Conservation (phyloP, 306 rosid species). For the Quillaja saponaria region DNA sequence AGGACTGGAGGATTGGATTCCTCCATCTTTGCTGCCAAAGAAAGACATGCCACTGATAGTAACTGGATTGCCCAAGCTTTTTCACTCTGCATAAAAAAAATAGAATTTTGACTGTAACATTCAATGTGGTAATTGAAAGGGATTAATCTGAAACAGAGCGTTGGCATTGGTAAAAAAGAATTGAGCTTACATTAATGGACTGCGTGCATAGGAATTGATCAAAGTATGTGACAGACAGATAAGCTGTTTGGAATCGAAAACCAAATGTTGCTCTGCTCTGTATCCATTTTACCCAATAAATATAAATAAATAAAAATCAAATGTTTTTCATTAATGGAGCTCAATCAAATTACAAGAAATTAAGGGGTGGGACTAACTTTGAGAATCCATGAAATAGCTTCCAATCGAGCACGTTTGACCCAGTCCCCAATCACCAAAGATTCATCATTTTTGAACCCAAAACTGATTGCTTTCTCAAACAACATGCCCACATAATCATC, state of each 20-base stretch:
- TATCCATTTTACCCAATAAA: slow-evolving; percentile 13
- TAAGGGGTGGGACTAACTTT: slow-evolving; percentile 49
- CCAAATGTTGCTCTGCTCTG: slow-evolving; percentile 67
- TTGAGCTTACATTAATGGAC: slow-evolving; percentile 58
- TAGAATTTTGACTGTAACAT: no score
- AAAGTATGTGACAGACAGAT: slow-evolving; percentile 70
- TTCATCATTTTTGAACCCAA: slow-evolving; percentile 48
- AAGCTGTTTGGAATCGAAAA: slow-evolving; percentile 74
- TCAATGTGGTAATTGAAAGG: no score
- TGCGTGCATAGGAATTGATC: slow-evolving; percentile 69
- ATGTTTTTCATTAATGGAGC: slow-evolving; percentile 25
- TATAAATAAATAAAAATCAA: background rate
- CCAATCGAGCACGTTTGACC: slow-evolving; percentile 54
- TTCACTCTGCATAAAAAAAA: slow-evolving; percentile 53
- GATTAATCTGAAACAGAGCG: background rate
- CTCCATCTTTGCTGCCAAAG: slow-evolving; percentile 82
- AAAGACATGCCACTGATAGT: slow-evolving; percentile 71
- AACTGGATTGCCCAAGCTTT: slow-evolving; percentile 64
- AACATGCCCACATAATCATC: slow-evolving; percentile 45
- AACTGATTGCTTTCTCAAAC: slow-evolving; percentile 50
- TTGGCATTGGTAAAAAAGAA: background rate
- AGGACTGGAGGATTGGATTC: slow-evolving; percentile 56
- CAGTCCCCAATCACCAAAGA: slow-evolving; percentile 37
- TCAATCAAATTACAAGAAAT: slow-evolving; percentile 23
- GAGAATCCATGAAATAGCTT: slow-evolving; percentile 76